Evolutionary conservation across 2,329 filamentous ascomycete species (phyloP).

Genomic region (Fusarium brevicatenulatum): DNA sequence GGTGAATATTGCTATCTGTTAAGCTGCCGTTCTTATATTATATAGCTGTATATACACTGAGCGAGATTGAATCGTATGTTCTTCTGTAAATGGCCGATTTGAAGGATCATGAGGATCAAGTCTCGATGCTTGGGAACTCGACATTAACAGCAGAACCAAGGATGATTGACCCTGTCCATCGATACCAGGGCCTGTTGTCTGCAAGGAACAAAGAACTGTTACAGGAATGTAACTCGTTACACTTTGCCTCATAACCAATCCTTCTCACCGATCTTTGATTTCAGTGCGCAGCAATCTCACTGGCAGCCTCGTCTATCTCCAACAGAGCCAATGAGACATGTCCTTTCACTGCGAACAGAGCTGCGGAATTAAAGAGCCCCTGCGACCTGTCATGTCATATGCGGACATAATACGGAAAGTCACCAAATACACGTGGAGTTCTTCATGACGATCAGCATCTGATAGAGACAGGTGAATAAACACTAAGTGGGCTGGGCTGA

Average conservation of each 20-base stretch:
- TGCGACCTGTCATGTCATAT: background rate
- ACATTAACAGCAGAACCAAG: background rate
- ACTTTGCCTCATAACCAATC: background rate
- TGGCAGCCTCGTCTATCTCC: background rate
- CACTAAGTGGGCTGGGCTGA: background rate
- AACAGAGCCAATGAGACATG: background rate
- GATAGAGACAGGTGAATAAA: background rate
- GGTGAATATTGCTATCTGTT: background rate
- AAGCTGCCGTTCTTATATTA: background rate
- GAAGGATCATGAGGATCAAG: background rate
- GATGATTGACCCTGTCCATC: background rate
- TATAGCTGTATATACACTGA: background rate
- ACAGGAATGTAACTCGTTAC: background rate
- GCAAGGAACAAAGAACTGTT: background rate
- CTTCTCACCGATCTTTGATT: background rate
- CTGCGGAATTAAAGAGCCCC: background rate
- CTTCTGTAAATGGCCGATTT: background rate
- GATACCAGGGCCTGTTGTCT: background rate
- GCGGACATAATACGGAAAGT: background rate
- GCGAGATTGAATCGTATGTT: background rate
- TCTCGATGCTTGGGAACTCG: background rate
- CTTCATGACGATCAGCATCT: constrained; percentile 2
- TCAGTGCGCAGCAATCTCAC: background rate
- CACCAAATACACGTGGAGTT: background rate
- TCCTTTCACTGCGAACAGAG: background rate